A percentile compares a stretch with the other conserved stretches of the same genome.
phyloP scores from a whole-genome alignment of 805 yeast genomes.

The Suhomyces sp. region DNA sequence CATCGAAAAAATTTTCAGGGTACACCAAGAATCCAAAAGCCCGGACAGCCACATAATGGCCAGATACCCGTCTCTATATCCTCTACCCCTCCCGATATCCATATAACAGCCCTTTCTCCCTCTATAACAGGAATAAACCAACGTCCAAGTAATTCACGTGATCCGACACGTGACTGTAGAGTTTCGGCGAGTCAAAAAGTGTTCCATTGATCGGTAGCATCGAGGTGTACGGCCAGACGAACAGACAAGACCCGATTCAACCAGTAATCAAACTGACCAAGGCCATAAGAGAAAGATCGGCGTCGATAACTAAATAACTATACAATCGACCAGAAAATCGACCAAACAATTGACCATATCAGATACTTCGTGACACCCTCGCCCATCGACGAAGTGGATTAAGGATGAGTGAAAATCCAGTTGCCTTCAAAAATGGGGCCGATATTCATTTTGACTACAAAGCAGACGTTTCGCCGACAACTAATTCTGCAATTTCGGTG shows the following conservation, averaged over 20 bases:
- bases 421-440: constrained; percentile 27
- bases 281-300: background rate
- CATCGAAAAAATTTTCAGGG: background rate
- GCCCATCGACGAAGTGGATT: background rate
- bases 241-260: background rate
- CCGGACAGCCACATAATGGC: background rate
- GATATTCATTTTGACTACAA: constrained; percentile 30
- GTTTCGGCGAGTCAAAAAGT: background rate
- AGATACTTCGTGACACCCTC: background rate
- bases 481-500: background rate
- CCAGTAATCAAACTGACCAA: background rate
- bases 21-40: background rate
- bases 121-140: background rate
- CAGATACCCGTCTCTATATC: background rate
- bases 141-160: background rate
- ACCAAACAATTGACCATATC: background rate
- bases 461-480: constrained; percentile 5
- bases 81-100: background rate
- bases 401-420: background rate
- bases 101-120: background rate
- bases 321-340: background rate
- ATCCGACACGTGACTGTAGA: background rate
- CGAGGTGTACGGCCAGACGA: background rate
- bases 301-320: background rate
- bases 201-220: background rate